These are phyloP conservation scores for Ascochyta pisi DNA, from an alignment of 2,329 filamentous ascomycete species.

Conservation along the genomic window DNA sequence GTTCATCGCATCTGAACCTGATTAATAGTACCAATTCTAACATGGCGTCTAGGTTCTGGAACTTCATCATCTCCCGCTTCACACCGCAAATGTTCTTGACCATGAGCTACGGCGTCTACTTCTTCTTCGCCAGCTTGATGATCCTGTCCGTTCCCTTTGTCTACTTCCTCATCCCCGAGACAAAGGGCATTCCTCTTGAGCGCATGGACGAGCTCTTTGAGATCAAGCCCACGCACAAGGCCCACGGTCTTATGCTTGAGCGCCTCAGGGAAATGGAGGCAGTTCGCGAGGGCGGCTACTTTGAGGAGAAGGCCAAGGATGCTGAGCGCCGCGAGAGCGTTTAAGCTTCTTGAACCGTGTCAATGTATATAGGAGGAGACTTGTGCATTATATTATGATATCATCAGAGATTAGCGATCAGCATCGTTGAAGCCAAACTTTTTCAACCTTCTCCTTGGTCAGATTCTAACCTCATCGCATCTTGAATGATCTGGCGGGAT, in stretches of 20 bases:
- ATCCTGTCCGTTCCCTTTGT: conserved; percentile 54
- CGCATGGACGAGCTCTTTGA: conserved; percentile 57
- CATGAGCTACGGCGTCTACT: conserved; percentile 54
- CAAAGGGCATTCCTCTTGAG: conserved; percentile 55
- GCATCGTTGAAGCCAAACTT: background rate
- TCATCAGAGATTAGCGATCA: background rate
- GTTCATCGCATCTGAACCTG: background rate
- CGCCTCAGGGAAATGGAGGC: conserved; percentile 49
- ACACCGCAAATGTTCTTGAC: conserved; percentile 67
- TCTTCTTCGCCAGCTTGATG: conserved; percentile 59
- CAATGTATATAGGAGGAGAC: background rate
- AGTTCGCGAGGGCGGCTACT: conserved; percentile 22
- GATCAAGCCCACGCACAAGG: conserved; percentile 50
- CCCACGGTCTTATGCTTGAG: conserved; percentile 49
- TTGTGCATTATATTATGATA: background rate
- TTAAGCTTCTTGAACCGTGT: background rate
- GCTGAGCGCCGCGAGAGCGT: conserved; percentile 16
- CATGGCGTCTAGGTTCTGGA: conserved; percentile 56
- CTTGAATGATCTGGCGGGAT: too few relatives aligned
- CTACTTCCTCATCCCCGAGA: conserved; percentile 54
- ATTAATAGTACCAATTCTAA: background rate
- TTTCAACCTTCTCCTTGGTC: background rate
- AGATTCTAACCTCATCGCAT: background rate
- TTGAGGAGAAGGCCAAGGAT: conserved; percentile 18
- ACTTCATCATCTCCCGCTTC: conserved; percentile 73